A percentile compares a stretch with the other conserved stretches of the same genome.
Evolutionary conservation across 768 basidiomycete species (phyloP).

Genomic region (Lactarius deliciosus): DNA sequence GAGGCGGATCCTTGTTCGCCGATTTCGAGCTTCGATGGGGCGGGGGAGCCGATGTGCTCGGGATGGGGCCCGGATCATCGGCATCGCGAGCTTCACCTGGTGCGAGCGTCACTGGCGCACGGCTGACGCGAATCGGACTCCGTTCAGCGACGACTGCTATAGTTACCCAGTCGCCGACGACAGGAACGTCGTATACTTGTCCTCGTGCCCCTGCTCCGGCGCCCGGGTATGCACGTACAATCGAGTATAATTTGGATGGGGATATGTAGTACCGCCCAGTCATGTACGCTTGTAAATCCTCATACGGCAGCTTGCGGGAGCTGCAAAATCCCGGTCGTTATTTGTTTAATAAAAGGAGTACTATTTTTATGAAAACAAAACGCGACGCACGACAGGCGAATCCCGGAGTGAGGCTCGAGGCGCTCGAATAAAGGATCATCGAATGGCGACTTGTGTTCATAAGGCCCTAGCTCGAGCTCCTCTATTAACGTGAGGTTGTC

Average conservation of each 20-base stretch:
- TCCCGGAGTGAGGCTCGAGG: constrained; percentile 90
- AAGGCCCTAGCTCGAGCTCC: constrained; percentile 74
- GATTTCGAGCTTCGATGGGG: constrained; percentile 9
- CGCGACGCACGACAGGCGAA: constrained; percentile 69
- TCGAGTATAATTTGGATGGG: constrained; percentile 86
- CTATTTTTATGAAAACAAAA: not conserved
- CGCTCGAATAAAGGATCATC: constrained; percentile 77
- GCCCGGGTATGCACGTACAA: constrained; percentile 71
- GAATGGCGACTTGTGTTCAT: constrained; percentile 63
- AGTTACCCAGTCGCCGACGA: constrained; percentile 92
- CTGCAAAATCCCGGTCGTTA: constrained; percentile 39
- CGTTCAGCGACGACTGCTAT: constrained; percentile 95
- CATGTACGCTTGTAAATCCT: constrained; percentile 78
- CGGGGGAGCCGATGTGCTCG: not conserved
- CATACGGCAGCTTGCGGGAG: constrained; percentile 69
- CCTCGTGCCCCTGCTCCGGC: constrained; percentile 38
- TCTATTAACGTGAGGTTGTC: constrained; percentile 72
- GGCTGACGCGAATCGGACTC: constrained; percentile 71
- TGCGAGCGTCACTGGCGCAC: constrained; percentile 56
- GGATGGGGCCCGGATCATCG: constrained; percentile 26
- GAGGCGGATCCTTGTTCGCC: constrained; percentile 34
- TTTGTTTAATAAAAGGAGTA: not conserved
- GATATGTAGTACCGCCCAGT: constrained; percentile 83
- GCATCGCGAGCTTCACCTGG: constrained; percentile 45
- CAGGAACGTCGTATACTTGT: constrained; percentile 86